A percentile compares a stretch with the other conserved stretches of the same genome.
These are phyloP conservation scores for Omphalea diandra DNA, from an alignment of 441 rosid species.

Conservation along the genomic window DNA sequence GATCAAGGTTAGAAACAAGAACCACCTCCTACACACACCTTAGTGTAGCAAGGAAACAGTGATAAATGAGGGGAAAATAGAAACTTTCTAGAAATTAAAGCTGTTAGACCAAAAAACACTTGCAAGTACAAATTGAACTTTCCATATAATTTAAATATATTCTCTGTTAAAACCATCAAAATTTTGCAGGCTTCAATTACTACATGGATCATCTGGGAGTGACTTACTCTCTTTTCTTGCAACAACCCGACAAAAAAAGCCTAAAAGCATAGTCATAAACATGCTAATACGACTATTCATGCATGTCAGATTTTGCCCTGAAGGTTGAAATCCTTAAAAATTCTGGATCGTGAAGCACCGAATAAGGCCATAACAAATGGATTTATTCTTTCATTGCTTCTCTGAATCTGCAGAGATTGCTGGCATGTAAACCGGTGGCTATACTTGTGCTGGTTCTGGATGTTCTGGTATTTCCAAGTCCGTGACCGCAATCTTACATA, in stretches of 20 bases:
- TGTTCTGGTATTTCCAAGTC: constrained; percentile 37
- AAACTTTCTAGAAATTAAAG: neutral
- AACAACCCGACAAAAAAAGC: neutral
- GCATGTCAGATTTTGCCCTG: neutral
- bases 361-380: neutral
- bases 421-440: constrained; percentile 25
- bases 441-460: constrained; percentile 30
- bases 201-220: neutral
- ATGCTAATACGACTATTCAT: constrained; percentile 9
- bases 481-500: constrained; percentile 67
- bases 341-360: constrained; percentile 8
- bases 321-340: neutral
- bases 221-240: constrained; percentile 7
- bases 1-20: too few species aligned
- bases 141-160: neutral
- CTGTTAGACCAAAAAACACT: neutral
- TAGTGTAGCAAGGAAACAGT: too few species aligned
- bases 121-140: neutral
- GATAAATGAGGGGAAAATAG: neutral
- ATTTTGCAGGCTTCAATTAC: neutral
- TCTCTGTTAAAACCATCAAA: too few species aligned
- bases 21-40: too few species aligned
- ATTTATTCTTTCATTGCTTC: constrained; percentile 16
- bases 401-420: constrained; percentile 5
- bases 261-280: constrained; percentile 1